These are phyloP conservation scores for Monotropa hypopitys DNA, from an alignment of 179 eudicot genomes.

Conservation along the genomic window DNA sequence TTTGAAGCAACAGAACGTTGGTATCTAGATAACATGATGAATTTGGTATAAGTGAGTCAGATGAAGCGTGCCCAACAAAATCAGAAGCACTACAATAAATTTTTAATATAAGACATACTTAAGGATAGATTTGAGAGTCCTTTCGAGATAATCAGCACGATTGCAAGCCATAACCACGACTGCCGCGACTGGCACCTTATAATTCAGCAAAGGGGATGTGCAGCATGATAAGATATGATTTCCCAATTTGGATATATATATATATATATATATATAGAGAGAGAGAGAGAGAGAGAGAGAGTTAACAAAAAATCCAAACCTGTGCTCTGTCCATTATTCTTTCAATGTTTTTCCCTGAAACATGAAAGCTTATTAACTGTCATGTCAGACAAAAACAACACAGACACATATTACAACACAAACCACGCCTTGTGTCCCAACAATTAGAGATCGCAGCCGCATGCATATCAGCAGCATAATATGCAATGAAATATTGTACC, in stretches of 20 bases:
- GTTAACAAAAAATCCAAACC: slow-evolving; percentile 23
- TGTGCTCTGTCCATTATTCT: slow-evolving; percentile 30
- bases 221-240: slow-evolving; percentile 5
- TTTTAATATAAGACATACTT: slow-evolving; percentile 31
- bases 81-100: neutral
- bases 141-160: slow-evolving; percentile 94
- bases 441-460: too few species aligned
- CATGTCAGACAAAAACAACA: neutral
- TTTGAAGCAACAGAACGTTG: slow-evolving; percentile 52
- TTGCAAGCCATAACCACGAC: slow-evolving; percentile 93
- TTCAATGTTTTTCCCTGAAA: slow-evolving; percentile 40
- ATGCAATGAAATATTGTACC: neutral
- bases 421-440: too few species aligned
- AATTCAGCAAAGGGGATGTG: slow-evolving; percentile 19
- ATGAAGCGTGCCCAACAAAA: neutral
- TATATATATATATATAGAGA: too few species aligned
- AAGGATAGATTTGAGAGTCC: slow-evolving; percentile 72
- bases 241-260: neutral
- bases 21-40: slow-evolving; percentile 31
- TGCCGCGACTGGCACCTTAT: slow-evolving; percentile 84
- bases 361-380: slow-evolving; percentile 9
- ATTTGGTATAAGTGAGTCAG: neutral
- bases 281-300: neutral
- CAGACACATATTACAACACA: neutral
- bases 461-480: neutral